Percentiles rank a stretch among this genome's conserved stretches.
phyloP scores from a whole-genome alignment of 805 yeast species.

The Kodamaea laetipori region DNA sequence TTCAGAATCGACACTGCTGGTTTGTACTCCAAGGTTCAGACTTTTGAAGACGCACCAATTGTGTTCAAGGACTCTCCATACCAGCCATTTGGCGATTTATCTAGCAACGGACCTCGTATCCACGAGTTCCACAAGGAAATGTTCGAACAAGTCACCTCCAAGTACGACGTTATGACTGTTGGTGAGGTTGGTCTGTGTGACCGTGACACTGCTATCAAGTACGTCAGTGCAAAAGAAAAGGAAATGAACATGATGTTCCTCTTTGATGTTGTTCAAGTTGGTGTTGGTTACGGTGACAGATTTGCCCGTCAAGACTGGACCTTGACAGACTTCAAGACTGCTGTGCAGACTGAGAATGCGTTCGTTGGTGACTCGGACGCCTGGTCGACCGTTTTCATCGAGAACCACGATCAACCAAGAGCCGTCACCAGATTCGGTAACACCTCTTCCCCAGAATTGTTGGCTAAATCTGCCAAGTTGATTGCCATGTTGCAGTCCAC shows the following conservation, averaged over 20 bases:
- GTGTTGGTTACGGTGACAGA: slow-evolving; percentile 35
- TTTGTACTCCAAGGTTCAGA: slow-evolving; percentile 49
- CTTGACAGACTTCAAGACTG: slow-evolving; percentile 42
- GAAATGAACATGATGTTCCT: slow-evolving; percentile 42
- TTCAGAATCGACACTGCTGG: slow-evolving; percentile 60
- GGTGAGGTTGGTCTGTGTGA: slow-evolving; percentile 54
- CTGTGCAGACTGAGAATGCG: slow-evolving; percentile 20
- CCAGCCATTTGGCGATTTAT: slow-evolving; percentile 38
- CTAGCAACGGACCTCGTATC: slow-evolving; percentile 53
- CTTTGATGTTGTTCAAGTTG: slow-evolving; percentile 37
- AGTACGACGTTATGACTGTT: slow-evolving; percentile 56
- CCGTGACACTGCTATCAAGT: slow-evolving; percentile 43
- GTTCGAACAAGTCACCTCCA: slow-evolving; percentile 41
- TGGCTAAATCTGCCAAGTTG: slow-evolving; percentile 48
- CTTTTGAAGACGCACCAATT: slow-evolving; percentile 51
- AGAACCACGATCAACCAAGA: slow-evolving; percentile 62
- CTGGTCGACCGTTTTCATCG: slow-evolving; percentile 58
- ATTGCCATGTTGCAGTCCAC: slow-evolving; percentile 48
- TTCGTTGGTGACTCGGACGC: slow-evolving; percentile 52
- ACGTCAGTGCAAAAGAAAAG: slow-evolving; percentile 40
- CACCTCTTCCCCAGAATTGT: slow-evolving; percentile 29
- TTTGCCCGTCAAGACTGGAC: slow-evolving; percentile 35
- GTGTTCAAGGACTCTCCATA: slow-evolving; percentile 38
- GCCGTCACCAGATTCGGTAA: slow-evolving; percentile 53
- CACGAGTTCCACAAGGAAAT: slow-evolving; percentile 60